Conservation (phyloP, 2,329 filamentous ascomycete species). For the Arthrobotrys conoides region DNA sequence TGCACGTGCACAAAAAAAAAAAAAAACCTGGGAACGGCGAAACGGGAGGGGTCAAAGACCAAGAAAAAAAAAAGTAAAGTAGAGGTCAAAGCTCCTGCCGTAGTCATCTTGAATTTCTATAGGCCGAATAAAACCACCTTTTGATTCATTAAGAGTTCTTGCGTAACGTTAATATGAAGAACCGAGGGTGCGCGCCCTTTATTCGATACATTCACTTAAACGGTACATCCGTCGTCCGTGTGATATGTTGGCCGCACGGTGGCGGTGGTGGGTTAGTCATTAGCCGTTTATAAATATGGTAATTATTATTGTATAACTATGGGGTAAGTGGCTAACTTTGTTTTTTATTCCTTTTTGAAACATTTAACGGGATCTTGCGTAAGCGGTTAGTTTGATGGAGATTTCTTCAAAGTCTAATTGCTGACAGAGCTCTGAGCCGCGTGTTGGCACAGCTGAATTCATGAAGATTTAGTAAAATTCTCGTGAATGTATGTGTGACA, state of each 20-base stretch:
- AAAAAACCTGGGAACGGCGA: conserved; percentile 11
- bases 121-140: not conserved
- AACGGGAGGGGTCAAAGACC: not conserved
- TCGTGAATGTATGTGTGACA: not conserved
- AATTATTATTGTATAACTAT: conserved; percentile 24
- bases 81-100: conserved; percentile 50
- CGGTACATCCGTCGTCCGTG: not conserved
- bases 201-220: not conserved
- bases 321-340: conserved; percentile 23
- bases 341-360: not conserved
- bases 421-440: not conserved
- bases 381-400: not conserved
- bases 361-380: not conserved
- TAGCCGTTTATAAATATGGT: conserved; percentile 24
- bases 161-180: conserved; percentile 28
- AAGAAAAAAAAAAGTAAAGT: not conserved
- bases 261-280: not conserved
- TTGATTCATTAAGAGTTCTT: not conserved
- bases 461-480: not conserved
- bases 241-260: not conserved
- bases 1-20: conserved; percentile 16
- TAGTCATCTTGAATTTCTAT: not conserved
- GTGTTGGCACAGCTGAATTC: not conserved
- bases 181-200: conserved; percentile 17
- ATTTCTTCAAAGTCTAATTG: not conserved